A percentile compares a stretch with the other conserved stretches of the same genome.
phyloP scores from a whole-genome alignment of 2,329 filamentous ascomycete species.

The Zarea fungicola region DNA sequence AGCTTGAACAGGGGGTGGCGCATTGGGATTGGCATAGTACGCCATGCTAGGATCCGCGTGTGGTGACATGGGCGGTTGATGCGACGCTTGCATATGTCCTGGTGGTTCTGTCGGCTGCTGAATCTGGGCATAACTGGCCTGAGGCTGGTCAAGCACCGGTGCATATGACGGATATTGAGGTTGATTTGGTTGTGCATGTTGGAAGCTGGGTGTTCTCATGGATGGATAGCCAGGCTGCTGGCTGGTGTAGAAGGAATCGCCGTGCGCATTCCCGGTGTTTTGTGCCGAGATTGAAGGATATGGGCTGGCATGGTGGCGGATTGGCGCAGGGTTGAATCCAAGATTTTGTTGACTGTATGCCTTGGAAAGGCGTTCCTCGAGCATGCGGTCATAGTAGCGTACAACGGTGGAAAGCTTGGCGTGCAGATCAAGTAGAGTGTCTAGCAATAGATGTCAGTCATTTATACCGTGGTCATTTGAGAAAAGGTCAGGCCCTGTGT shows the following conservation, averaged over 20 bases:
- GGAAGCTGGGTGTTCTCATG: conserved; percentile 39
- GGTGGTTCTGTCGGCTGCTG: conserved; percentile 29
- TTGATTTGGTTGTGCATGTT: conserved; percentile 32
- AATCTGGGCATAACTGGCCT: conserved; percentile 40
- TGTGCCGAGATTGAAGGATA: conserved; percentile 67
- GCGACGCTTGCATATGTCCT: conserved; percentile 25
- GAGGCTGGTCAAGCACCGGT: conserved; percentile 34
- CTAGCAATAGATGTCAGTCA: conserved; percentile 36
- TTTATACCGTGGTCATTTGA: too few relatives aligned
- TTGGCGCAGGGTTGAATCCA: conserved; percentile 54
- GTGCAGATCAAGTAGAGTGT: conserved; percentile 89
- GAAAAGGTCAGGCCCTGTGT: too few relatives aligned
- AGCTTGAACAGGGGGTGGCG: conserved; percentile 26
- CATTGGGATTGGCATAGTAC: conserved; percentile 49
- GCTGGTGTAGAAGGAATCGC: conserved; percentile 78
- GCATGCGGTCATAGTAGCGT: conserved; percentile 95
- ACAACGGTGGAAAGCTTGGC: conserved; percentile 95
- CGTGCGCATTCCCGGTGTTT: conserved; percentile 41
- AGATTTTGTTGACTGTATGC: conserved; percentile 81
- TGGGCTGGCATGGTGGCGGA: conserved; percentile 50
- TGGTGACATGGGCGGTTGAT: conserved; percentile 24
- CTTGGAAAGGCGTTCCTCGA: conserved; percentile 89
- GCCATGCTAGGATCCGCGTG: conserved; percentile 47
- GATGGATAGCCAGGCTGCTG: conserved; percentile 51
- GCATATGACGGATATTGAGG: conserved; percentile 40